Percentiles rank a stretch among this genome's conserved stretches.
phyloP scores from a whole-genome alignment of 1,284 basidiomycete genomes.

The Ganoderma lingzhi region DNA sequence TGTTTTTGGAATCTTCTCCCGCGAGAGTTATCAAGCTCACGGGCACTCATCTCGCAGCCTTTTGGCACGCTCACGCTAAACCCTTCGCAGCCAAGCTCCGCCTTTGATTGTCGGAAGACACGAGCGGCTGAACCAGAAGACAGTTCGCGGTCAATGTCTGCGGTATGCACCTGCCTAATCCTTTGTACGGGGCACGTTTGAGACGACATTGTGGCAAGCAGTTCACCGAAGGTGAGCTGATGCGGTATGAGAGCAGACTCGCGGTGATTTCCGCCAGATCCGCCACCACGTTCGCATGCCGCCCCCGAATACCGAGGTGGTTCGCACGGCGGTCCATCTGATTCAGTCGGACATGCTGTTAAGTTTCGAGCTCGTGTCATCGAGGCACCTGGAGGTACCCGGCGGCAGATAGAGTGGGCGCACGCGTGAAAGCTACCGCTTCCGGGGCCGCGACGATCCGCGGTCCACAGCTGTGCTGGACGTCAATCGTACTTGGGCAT shows the following conservation, averaged over 20 bases:
- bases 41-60: not conserved
- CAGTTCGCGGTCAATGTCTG: not conserved
- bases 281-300: not conserved
- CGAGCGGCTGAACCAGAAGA: not conserved
- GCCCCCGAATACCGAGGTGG: slow-evolving; percentile 1
- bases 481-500: not conserved
- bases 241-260: slow-evolving; percentile 6
- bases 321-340: not conserved
- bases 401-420: slow-evolving; percentile 24
- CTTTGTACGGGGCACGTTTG: not conserved
- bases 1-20: slow-evolving; percentile 22
- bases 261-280: not conserved
- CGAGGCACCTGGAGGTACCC: slow-evolving; percentile 17
- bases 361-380: not conserved
- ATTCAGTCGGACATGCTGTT: not conserved
- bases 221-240: not conserved
- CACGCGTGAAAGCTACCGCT: slow-evolving; percentile 15
- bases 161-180: not conserved
- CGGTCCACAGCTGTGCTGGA: slow-evolving; percentile 26
- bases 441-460: slow-evolving; percentile 23
- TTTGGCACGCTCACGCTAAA: not conserved
- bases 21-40: slow-evolving; percentile 18
- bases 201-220: not conserved
- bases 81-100: not conserved
- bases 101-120: not conserved